Base-by-base conservation (phyloP, 2,329 filamentous ascomycete genomes). In the Ophioceras dolichostomum region DNA sequence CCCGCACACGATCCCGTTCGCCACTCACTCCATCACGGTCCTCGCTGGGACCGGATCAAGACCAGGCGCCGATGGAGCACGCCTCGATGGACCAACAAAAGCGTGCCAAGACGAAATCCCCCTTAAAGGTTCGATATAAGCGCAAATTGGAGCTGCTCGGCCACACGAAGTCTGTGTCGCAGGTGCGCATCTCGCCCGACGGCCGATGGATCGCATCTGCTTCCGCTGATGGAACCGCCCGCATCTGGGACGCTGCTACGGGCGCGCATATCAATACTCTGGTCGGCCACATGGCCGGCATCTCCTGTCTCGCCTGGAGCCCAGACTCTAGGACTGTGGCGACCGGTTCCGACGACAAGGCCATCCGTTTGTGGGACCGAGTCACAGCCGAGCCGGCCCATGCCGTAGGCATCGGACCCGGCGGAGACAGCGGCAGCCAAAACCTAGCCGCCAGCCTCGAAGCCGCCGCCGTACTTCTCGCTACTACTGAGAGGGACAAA, bases 341-440 rank as follows among this genome's bases (percentile, higher is more conserved):
- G 4, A 89, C 85, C 9, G 91, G 89, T 18, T 89, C 84, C 5
- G 91, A 98, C 59, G 91, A 98, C 68, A 98, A 98, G 62, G 78
- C 83, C 1, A 96, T 98, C 44, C 76, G 91, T 3, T 65, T 98
- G 1, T 98, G 91, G 91, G 84, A 95, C 51, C 63, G 76, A 7
- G 67, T 76, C 14, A 79, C 75, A n/a, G 61, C 63, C 14, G 62
- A 51, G 42, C 56, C 56, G 2, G 56, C 55, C 6, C 54, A 59
- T 34, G 50, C 50, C 4, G 48, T 47, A 31, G 46, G 47, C 12
- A 44, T 45, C 19, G 43, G 35, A 20, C 44, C 40, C 32, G 42
- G 43, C 32, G 41, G n/a, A n/a, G n/a, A n/a, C n/a, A n/a, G n/a
- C n/a, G n/a, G n/a, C n/a, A n/a, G n/a, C n/a, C n/a, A n/a, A n/a